Percentiles rank a stretch among this genome's conserved stretches.
These are phyloP conservation scores for Chaetomidium leptoderma DNA, from an alignment of 495 filamentous ascomycete species.

Conservation along the genomic window DNA sequence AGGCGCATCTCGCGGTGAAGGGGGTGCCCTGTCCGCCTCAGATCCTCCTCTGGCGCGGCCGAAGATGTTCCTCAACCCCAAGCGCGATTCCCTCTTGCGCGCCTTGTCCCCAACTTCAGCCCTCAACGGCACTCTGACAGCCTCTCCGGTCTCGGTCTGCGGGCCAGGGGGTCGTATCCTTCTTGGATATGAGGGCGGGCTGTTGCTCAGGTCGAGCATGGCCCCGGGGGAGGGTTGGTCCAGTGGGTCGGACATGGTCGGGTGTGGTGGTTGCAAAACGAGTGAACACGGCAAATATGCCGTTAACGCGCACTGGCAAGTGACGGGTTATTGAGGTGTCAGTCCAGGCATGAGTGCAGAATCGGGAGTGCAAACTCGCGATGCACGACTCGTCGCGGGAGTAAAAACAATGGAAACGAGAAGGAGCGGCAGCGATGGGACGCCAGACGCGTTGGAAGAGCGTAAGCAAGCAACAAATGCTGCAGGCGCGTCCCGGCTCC, in stretches of 20 bases:
- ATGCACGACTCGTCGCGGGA: background rate
- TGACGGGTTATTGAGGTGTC: background rate
- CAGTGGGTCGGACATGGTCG: constrained; percentile 22
- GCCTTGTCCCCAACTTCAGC: constrained; percentile 29
- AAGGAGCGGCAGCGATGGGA: constrained; percentile 2
- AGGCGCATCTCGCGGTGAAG: constrained; percentile 18
- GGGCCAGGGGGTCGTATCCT: constrained; percentile 28
- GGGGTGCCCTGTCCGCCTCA: constrained; percentile 25
- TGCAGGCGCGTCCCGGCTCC: constrained; percentile 25
- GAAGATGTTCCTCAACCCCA: constrained; percentile 42
- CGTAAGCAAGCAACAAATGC: constrained; percentile 16
- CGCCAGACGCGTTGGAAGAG: constrained; percentile 24
- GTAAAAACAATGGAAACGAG: background rate
- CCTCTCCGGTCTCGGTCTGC: constrained; percentile 14
- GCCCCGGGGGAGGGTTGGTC: constrained; percentile 23
- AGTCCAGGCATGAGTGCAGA: background rate
- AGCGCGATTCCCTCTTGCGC: constrained; percentile 43
- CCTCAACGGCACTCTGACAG: constrained; percentile 26
- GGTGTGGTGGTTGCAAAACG: constrained; percentile 11
- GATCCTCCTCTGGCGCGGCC: constrained; percentile 2
- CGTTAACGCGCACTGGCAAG: background rate
- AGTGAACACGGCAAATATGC: constrained; percentile 11
- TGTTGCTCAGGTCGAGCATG: constrained; percentile 22
- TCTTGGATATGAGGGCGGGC: constrained; percentile 17
- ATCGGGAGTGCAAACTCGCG: background rate